Conservation (phyloP, 208 protist genomes). For the Trichomonas tenax region DNA sequence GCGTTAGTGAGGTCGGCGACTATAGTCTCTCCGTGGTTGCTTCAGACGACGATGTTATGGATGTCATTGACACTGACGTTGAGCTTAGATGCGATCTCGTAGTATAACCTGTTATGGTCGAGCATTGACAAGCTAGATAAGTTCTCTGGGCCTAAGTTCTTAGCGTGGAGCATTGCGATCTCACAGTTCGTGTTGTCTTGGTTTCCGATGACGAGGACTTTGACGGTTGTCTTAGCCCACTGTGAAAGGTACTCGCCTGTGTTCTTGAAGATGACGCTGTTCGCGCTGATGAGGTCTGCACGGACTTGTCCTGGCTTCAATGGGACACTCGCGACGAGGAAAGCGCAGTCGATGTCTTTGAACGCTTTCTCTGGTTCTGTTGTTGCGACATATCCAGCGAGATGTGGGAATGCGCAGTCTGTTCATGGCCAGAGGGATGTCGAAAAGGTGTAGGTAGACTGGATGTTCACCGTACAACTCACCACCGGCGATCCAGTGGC, state of each 20-base stretch:
- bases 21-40: neutral
- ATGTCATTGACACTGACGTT: neutral
- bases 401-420: neutral
- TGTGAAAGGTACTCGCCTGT: neutral
- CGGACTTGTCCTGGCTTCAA: constrained; percentile 49
- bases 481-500: neutral
- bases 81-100: neutral
- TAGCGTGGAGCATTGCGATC: neutral
- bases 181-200: neutral
- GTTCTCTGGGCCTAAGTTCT: neutral
- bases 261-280: neutral
- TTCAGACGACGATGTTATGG: neutral
- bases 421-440: neutral
- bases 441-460: neutral
- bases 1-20: neutral
- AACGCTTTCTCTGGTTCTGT: neutral
- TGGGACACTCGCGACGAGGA: neutral
- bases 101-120: neutral
- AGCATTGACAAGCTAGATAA: neutral
- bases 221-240: neutral
- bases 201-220: neutral
- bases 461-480: neutral
- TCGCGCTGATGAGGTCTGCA: neutral
- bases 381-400: neutral
- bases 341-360: neutral